Evolutionary conservation across 2,329 filamentous ascomycete genomes (phyloP).

Genomic region (Arthrinium puccinioides): DNA sequence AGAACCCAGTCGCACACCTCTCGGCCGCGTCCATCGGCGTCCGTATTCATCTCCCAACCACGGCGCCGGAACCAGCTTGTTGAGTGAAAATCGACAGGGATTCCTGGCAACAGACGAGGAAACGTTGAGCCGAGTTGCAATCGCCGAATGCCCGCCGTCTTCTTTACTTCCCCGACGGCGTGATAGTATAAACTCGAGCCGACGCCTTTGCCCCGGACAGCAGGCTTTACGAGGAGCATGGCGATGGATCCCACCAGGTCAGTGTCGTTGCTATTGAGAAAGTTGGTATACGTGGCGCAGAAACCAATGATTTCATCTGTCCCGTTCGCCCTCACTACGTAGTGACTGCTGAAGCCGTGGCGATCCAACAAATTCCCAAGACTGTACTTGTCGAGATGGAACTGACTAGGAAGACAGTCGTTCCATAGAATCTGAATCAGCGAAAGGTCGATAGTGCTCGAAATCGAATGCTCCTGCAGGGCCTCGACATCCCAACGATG

Average conservation of each 20-base stretch:
- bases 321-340: conserved; percentile 42
- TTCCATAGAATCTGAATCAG: conserved; percentile 40
- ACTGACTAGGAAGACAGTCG: conserved; percentile 34
- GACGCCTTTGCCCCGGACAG: conserved; percentile 41
- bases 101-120: conserved; percentile 49
- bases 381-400: conserved; percentile 33
- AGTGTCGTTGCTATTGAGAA: conserved; percentile 43
- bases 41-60: conserved; percentile 43
- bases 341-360: conserved; percentile 50
- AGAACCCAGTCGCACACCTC: conserved; percentile 48
- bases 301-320: conserved; percentile 43
- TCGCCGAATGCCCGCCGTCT: conserved; percentile 43
- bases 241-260: conserved; percentile 49
- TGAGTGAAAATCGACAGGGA: conserved; percentile 33
- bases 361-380: conserved; percentile 42
- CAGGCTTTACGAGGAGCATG: conserved; percentile 42
- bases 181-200: conserved; percentile 46
- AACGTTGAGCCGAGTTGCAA: conserved; percentile 53
- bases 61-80: conserved; percentile 47
- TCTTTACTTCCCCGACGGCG: conserved; percentile 39
- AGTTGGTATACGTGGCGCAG: conserved; percentile 53
- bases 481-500: conserved; percentile 33
- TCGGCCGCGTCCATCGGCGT: conserved; percentile 38
- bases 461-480: conserved; percentile 32
- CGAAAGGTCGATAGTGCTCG: conserved; percentile 15